Conservation (phyloP, 2,329 filamentous ascomycete genomes). For the Ophiosphaerella korrae region DNA sequence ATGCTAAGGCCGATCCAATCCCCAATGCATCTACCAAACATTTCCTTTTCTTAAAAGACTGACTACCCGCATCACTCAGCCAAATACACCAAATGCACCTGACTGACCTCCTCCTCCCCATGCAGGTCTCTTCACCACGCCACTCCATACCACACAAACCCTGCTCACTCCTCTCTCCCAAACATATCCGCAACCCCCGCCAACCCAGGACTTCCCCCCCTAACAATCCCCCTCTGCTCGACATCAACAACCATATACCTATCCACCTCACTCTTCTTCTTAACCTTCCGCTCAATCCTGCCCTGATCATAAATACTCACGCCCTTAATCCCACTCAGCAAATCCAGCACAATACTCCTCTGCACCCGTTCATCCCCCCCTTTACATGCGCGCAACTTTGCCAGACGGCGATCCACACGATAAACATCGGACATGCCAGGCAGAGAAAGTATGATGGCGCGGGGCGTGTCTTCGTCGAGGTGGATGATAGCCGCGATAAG, state of each 20-base stretch:
- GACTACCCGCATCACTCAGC: too few species aligned
- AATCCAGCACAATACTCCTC: conserved; percentile 78
- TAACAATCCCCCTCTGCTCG: conserved; percentile 40
- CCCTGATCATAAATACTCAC: conserved; percentile 94
- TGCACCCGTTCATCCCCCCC: conserved; percentile 73
- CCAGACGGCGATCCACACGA: conserved; percentile 65
- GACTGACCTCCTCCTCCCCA: not conserved
- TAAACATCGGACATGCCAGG: conserved; percentile 71
- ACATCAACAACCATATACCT: conserved; percentile 51
- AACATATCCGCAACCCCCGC: conserved; percentile 55
- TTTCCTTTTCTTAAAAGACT: too few species aligned
- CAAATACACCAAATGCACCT: too few species aligned
- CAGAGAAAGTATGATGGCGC: conserved; percentile 75
- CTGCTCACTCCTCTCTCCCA: conserved; percentile 9
- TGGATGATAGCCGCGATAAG: conserved; percentile 86
- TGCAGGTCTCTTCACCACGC: not conserved
- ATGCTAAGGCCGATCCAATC: too few species aligned
- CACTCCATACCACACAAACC: too few species aligned
- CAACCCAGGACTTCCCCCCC: conserved; percentile 49
- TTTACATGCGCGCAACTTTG: conserved; percentile 43
- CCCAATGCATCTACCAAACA: too few species aligned
- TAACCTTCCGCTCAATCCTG: conserved; percentile 63
- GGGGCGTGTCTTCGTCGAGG: conserved; percentile 75
- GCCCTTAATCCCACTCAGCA: conserved; percentile 85
- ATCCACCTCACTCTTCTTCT: conserved; percentile 41